Base-by-base conservation (phyloP, 2,329 filamentous ascomycete species). In the Colletotrichum lupini region DNA sequence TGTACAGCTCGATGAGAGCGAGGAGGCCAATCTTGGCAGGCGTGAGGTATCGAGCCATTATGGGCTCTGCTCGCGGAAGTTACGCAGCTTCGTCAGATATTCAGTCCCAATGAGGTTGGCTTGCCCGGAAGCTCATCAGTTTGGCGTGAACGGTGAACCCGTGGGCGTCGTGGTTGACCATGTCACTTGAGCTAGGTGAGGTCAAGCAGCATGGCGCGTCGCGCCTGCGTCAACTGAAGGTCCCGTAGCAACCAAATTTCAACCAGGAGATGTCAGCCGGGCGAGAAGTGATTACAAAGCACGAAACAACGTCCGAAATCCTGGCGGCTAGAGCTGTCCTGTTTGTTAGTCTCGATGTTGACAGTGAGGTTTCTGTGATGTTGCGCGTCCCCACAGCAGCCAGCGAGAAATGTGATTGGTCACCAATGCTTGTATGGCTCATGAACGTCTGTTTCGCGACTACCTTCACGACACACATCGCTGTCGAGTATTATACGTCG, bases 21-120 rank as follows among this genome's bases (percentile, higher is more conserved):
- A 98, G 88, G 28, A 98, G 88, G 79, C 93, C 92, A 76, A 98
- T 90, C 81, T 97, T 97, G 77, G 94, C 92, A 14, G 96, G 94
- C n/a, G 94, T 97, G 58, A 98, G 88, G 82, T 93, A 97, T 70
- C 93, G 93, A 78, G 92, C 89, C 92, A 96, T 97, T 65, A 16
- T 74, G 55, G 28, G 9, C 5, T 7, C 16, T n/a, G 16, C 3
- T 5, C 3, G 42, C 8, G 24, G 2, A 7, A 24, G 19, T 24
- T 8, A 46, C 14, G 30, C 16, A n/a, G n/a, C 4, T n/a, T 9
- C 7, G 19, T 7, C 16, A 28, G 1, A 16, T 0, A 35, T 14
- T 30, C n/a, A 55, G 46, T 2, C 11, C 2, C 5, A 28, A 16
- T 11, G 3, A 14, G 2, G 3, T 26, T 11, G 42, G 35, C 14